These are phyloP conservation scores for Trichoderma sp. DNA, from an alignment of 2,329 filamentous ascomycete genomes.

Conservation along the genomic window DNA sequence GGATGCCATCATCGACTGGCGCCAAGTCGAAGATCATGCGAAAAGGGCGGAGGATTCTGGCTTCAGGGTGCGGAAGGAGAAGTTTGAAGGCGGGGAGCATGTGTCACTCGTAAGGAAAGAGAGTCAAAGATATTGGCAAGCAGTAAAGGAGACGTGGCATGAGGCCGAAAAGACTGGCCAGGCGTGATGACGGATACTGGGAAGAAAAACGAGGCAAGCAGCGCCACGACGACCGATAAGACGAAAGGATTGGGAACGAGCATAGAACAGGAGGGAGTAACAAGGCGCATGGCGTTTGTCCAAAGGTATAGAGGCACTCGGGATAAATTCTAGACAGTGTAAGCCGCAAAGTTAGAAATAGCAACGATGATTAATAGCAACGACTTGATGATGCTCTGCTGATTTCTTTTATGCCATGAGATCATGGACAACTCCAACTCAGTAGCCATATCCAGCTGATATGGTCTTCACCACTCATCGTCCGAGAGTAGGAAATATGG, in stretches of 20 bases:
- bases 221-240: not conserved
- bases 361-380: not conserved
- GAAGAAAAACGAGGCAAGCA: not conserved
- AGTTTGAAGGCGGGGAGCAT: constrained; percentile 54
- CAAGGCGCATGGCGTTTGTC: not conserved
- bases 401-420: not conserved
- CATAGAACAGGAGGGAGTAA: not conserved
- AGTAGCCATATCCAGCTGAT: not conserved
- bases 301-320: not conserved
- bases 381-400: not conserved
- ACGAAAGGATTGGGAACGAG: not conserved
- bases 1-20: constrained; percentile 52
- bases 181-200: not conserved
- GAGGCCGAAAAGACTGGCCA: constrained; percentile 31
- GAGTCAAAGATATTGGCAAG: constrained; percentile 54
- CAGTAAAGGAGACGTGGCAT: constrained; percentile 53
- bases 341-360: not conserved
- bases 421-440: not conserved
- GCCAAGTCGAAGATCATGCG: constrained; percentile 55
- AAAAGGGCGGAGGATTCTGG: constrained; percentile 46
- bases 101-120: constrained; percentile 55
- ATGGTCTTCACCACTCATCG: not conserved
- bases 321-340: constrained; percentile 5
- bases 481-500: not conserved
- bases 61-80: constrained; percentile 49